phyloP scores from a whole-genome alignment of 2,329 filamentous ascomycete genomes.

The Alternaria brassicicola region DNA sequence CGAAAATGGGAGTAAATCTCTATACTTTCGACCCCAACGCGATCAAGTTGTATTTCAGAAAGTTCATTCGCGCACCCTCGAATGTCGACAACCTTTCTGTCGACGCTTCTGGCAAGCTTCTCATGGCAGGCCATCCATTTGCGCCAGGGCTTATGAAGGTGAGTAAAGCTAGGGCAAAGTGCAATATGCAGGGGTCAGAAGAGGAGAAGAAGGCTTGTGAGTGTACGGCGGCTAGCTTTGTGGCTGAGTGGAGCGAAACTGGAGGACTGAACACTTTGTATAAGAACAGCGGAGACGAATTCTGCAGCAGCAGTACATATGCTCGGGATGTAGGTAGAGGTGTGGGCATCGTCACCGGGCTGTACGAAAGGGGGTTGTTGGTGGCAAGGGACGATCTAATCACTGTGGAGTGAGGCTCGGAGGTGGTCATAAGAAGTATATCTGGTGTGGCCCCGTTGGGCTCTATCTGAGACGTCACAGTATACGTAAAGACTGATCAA shows the following conservation, averaged over 20 bases:
- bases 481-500: neutral
- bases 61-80: constrained; percentile 35
- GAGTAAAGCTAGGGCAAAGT: constrained; percentile 27
- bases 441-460: neutral
- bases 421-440: neutral
- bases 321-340: constrained; percentile 48
- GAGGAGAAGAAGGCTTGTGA: constrained; percentile 33
- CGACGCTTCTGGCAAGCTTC: constrained; percentile 46
- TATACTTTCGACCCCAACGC: constrained; percentile 31
- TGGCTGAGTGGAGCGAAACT: constrained; percentile 49
- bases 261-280: constrained; percentile 46
- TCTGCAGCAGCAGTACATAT: constrained; percentile 45
- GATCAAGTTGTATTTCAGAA: constrained; percentile 16
- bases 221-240: constrained; percentile 44
- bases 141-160: constrained; percentile 38
- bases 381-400: constrained; percentile 38
- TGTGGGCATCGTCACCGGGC: constrained; percentile 46
- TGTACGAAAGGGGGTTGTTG: constrained; percentile 52
- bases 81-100: constrained; percentile 51
- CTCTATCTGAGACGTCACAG: neutral
- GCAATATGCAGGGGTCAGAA: constrained; percentile 19
- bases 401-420: neutral
- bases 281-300: constrained; percentile 39
- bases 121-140: constrained; percentile 52
- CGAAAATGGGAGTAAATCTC: constrained; percentile 43